phyloP scores from a whole-genome alignment of 2,329 filamentous ascomycete species.

The Phialemoniopsis sp. region DNA sequence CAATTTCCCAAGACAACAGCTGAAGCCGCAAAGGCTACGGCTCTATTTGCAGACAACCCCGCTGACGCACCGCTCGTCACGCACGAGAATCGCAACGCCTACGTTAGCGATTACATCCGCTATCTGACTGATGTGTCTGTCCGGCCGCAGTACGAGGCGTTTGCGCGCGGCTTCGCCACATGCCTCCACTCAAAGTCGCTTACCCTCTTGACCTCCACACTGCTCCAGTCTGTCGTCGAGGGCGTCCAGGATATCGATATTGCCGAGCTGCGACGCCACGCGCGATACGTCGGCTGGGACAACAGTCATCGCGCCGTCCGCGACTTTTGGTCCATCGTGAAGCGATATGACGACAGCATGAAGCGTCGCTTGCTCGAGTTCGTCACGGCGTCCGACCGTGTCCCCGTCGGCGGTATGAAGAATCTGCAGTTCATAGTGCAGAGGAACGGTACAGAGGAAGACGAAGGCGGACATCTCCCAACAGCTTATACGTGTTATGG shows the following conservation, averaged over 20 bases:
- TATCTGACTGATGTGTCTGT: slow-evolving; percentile 80
- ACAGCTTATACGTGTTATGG: slow-evolving; percentile 94
- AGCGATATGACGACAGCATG: slow-evolving; percentile 61
- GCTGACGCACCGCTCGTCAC: slow-evolving; percentile 71
- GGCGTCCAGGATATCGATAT: slow-evolving; percentile 80
- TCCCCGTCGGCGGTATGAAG: slow-evolving; percentile 81
- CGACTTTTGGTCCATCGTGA: slow-evolving; percentile 83
- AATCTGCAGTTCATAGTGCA: slow-evolving; percentile 83
- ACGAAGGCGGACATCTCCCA: slow-evolving; percentile 58
- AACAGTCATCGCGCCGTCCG: slow-evolving; percentile 63
- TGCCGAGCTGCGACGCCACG: slow-evolving; percentile 61
- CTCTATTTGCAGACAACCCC: slow-evolving; percentile 29
- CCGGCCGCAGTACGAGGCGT: slow-evolving; percentile 72
- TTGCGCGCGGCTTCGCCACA: slow-evolving; percentile 73
- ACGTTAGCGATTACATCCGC: slow-evolving; percentile 78
- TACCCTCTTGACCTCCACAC: slow-evolving; percentile 63
- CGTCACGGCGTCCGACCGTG: slow-evolving; percentile 86
- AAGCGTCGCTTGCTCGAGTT: slow-evolving; percentile 82
- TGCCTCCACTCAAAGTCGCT: slow-evolving; percentile 71
- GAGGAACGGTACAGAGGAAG: slow-evolving; percentile 63
- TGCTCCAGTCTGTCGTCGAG: slow-evolving; percentile 77
- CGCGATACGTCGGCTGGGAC: slow-evolving; percentile 80
- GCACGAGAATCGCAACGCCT: slow-evolving; percentile 71
- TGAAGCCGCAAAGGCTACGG: slow-evolving; percentile 6
- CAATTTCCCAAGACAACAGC: slow-evolving; percentile 32